Evolutionary conservation across 2,329 filamentous ascomycete genomes (phyloP).

Genomic region (Xylariomycetidae sp.): DNA sequence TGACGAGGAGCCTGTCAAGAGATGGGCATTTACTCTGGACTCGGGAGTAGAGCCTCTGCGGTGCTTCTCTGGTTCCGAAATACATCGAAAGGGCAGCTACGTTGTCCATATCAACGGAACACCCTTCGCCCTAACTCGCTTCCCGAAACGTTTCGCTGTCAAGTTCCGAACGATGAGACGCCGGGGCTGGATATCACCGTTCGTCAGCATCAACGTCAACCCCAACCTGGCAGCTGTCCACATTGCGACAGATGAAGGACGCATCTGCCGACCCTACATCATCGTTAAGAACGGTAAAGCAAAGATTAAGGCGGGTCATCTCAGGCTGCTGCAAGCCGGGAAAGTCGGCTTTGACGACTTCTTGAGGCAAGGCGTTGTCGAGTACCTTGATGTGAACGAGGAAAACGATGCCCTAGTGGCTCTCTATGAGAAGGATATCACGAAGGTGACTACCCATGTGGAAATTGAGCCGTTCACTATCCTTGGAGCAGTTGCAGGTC

Average conservation of each 20-base stretch:
- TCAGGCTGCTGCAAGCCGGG: constrained; percentile 77
- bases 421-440: constrained; percentile 81
- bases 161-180: constrained; percentile 83
- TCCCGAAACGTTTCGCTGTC: constrained; percentile 80
- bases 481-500: constrained; percentile 86
- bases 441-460: constrained; percentile 79
- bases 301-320: constrained; percentile 71
- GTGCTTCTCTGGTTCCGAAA: constrained; percentile 69
- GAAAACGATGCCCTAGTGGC: constrained; percentile 95
- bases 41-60: constrained; percentile 76
- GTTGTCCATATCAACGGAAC: constrained; percentile 95
- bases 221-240: constrained; percentile 88
- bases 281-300: constrained; percentile 86
- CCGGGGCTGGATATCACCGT: constrained; percentile 88
- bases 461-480: constrained; percentile 99
- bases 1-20: constrained; percentile 83
- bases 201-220: constrained; percentile 95
- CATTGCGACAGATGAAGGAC: constrained; percentile 93
- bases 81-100: constrained; percentile 79
- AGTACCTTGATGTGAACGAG: constrained; percentile 97
- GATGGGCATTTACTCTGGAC: constrained; percentile 81
- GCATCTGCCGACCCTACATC: constrained; percentile 93
- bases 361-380: constrained; percentile 80
- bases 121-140: constrained; percentile 78
- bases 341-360: constrained; percentile 93